Percentiles rank a stretch among this genome's conserved stretches.
Conservation (phyloP, 2,329 filamentous ascomycete species). For the Fusarium xylarioides region DNA sequence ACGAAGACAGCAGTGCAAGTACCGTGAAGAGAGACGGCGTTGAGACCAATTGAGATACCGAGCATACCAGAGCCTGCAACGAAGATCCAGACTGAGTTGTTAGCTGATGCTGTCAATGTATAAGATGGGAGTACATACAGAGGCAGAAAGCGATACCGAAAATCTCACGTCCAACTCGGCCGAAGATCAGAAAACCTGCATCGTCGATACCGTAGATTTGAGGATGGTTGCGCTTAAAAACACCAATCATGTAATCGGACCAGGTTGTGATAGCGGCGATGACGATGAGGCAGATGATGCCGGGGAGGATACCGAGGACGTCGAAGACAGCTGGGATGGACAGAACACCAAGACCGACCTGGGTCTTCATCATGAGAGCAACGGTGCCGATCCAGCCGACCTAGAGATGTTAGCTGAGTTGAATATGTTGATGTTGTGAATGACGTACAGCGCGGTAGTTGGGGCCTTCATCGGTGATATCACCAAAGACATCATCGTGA, state of each 20-base stretch:
- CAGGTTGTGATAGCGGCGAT: slow-evolving; percentile 58
- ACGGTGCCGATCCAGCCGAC: slow-evolving; percentile 55
- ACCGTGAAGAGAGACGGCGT: slow-evolving; percentile 51
- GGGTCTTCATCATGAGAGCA: slow-evolving; percentile 59
- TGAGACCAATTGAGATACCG: slow-evolving; percentile 51
- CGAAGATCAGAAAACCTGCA: slow-evolving; percentile 58
- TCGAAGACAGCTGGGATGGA: slow-evolving; percentile 59
- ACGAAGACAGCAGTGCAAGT: slow-evolving; percentile 54
- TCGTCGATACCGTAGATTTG: slow-evolving; percentile 65
- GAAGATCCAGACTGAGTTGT: slow-evolving; percentile 26
- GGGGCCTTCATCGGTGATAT: slow-evolving; percentile 43
- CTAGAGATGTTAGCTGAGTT: slow-evolving; percentile 35
- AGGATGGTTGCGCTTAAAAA: slow-evolving; percentile 61
- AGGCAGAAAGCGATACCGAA: slow-evolving; percentile 51
- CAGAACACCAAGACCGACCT: slow-evolving; percentile 57
- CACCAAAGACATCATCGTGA: slow-evolving; percentile 46
- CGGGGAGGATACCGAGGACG: slow-evolving; percentile 57
- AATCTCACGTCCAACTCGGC: slow-evolving; percentile 54
- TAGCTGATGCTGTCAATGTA: background rate
- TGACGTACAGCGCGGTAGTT: slow-evolving; percentile 46
- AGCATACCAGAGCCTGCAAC: slow-evolving; percentile 32
- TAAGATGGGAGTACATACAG: slow-evolving; percentile 35
- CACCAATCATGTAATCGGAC: slow-evolving; percentile 59
- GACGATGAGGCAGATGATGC: slow-evolving; percentile 53
- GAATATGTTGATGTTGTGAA: background rate